Evolutionary conservation across 1,139 yeast species (phyloP).

Genomic region (Candida glucosophila): DNA sequence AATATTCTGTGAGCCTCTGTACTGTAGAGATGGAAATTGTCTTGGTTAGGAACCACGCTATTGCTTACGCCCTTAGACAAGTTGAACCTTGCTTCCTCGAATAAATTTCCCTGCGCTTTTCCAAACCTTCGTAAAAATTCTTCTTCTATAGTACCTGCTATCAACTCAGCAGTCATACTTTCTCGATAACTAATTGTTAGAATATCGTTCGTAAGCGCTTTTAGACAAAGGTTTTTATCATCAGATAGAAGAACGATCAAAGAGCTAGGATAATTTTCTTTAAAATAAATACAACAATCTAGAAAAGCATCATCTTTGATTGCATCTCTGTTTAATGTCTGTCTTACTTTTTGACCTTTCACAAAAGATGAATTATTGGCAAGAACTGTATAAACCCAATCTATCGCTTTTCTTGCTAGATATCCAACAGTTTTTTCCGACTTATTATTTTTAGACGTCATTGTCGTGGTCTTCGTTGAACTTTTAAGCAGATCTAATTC

Average conservation of each 20-base stretch:
- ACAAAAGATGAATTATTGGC: constrained; percentile 45
- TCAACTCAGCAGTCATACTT: constrained; percentile 52
- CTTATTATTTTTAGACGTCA: too few relatives aligned
- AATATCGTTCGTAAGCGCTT: constrained; percentile 62
- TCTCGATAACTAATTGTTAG: constrained; percentile 58
- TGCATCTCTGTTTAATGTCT: constrained; percentile 34
- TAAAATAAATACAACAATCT: constrained; percentile 72
- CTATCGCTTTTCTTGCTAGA: constrained; percentile 67
- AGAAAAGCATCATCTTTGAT: constrained; percentile 74
- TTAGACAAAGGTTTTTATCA: constrained; percentile 74
- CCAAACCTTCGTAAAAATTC: constrained; percentile 30
- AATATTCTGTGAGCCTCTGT: constrained; percentile 15
- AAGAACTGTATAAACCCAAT: constrained; percentile 64
- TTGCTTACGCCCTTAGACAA: too few relatives aligned
- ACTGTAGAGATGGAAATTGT: too few relatives aligned
- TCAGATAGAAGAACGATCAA: constrained; percentile 66
- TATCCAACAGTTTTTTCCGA: constrained; percentile 35
- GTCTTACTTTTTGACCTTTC: constrained; percentile 56
- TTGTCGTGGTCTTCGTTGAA: constrained; percentile 14
- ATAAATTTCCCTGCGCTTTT: background rate
- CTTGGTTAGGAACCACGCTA: too few relatives aligned
- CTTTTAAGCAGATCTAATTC: constrained; percentile 78
- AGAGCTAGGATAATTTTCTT: constrained; percentile 25
- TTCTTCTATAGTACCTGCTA: constrained; percentile 40
- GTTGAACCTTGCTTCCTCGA: background rate